Base-by-base conservation (phyloP, 192 early-diverging fungal genomes). In the Podochytrium sp. region DNA sequence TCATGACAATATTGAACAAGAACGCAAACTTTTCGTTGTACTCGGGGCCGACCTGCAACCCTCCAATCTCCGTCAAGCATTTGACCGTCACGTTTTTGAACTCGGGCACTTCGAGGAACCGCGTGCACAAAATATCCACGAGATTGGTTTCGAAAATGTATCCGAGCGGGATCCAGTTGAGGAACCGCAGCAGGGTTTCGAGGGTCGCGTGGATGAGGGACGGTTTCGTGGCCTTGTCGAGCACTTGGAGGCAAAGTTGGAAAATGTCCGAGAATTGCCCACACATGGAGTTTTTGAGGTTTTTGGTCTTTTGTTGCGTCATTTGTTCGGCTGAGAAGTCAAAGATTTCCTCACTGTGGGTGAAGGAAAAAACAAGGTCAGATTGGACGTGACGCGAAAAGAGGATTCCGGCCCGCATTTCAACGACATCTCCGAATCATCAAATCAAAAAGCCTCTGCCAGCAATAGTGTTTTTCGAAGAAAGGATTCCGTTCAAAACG, bases 291-390 rank as follows among this genome's bases (percentile, higher is more conserved):
- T 92, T 90, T 85, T 98, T 97, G 56, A 99, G 86, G 76, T 91
- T 94, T 76, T 93, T 95, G 20, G 93, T 91, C 83, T 98, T 98
- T 50, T 88, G 83, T 79, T 96, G 95, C 5, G 95, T 97, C 95
- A 99, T 95, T 81, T 97, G 95, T 84, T 99, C 98, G 33, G 95
- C 93, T 37, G 95, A 96, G 79, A 90, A 99, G 79, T 99, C 98
- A 79, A 99, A 99, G 71, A 99, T 96, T 79, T 99, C 98, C 81
- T 99, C 98, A 77, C 95, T 95, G 68, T 58, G 1, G 41, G 76
- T 33, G 47, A 76, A 41, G 69, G 77, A 78, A 38, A 73, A 20
- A 33, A 58, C 7, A 38, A n/a, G 38, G 38, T 10, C 14, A 14
- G 27, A 27, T 38, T 71, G 59, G 16, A 33, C 35, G 61, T 52